These are phyloP conservation scores for Backusella parvicylindrica DNA, from an alignment of 192 early-diverging fungal species.

Conservation along the genomic window DNA sequence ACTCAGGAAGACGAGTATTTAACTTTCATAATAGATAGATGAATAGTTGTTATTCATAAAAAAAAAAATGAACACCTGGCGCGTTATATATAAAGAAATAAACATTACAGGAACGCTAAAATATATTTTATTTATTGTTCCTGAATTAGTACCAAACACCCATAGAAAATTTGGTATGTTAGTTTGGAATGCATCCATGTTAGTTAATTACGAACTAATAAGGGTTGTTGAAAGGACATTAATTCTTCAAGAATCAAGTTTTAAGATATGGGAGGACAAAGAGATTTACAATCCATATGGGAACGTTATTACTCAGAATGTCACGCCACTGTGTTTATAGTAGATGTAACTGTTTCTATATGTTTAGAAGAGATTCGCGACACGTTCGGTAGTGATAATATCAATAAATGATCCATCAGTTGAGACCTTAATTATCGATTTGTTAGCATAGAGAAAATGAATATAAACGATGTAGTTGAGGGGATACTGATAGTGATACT, in stretches of 20 bases:
- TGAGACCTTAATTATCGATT: background rate
- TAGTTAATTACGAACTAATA: background rate
- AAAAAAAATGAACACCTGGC: no score
- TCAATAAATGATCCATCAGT: background rate
- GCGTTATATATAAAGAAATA: constrained; percentile 15
- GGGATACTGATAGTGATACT: constrained; percentile 87
- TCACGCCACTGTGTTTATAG: constrained; percentile 90
- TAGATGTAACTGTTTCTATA: constrained; percentile 77
- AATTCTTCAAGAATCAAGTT: constrained; percentile 72
- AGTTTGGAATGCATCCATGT: constrained; percentile 5
- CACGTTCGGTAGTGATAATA: constrained; percentile 58
- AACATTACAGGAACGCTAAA: constrained; percentile 88
- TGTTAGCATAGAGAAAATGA: constrained; percentile 60
- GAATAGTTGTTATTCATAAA: background rate
- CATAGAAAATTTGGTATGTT: constrained; percentile 89
- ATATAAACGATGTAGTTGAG: constrained; percentile 68
- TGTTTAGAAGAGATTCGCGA: constrained; percentile 76
- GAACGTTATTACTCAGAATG: constrained; percentile 89
- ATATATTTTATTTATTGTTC: constrained; percentile 63
- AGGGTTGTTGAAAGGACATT: constrained; percentile 76
- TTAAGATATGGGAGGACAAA: constrained; percentile 93
- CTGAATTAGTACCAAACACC: constrained; percentile 82
- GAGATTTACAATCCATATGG: constrained; percentile 88
- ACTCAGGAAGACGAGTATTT: constrained; percentile 90
- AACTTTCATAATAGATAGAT: no score